Evolutionary conservation across 2,329 filamentous ascomycete genomes (phyloP).

Genomic region (Arthrinium puccinioides): DNA sequence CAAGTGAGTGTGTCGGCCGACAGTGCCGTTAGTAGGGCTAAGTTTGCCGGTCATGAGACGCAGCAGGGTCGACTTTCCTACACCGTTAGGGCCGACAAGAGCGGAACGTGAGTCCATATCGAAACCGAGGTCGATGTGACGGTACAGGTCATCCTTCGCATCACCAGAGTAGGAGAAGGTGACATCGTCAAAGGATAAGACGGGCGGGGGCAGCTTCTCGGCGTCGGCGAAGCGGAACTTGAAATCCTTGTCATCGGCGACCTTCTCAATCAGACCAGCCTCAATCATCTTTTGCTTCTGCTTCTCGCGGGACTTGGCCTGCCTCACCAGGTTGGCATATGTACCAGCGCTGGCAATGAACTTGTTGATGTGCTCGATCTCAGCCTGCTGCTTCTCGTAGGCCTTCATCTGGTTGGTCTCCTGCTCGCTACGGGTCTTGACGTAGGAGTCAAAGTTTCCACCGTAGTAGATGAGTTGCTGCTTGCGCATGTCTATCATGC

Average conservation of each 20-base stretch:
- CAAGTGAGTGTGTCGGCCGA: constrained; percentile 92
- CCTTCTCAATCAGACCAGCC: constrained; percentile 94
- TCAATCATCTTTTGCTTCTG: constrained; percentile 99
- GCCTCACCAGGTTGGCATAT: constrained; percentile 96
- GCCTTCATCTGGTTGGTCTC: constrained; percentile 99
- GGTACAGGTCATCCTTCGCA: constrained; percentile 84
- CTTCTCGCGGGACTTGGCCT: constrained; percentile 99
- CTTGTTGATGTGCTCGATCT: constrained; percentile 99
- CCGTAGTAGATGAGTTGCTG: constrained; percentile 93
- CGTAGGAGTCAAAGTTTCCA: constrained; percentile 98
- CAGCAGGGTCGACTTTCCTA: constrained; percentile 94
- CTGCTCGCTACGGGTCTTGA: constrained; percentile 89
- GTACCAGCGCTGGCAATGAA: constrained; percentile 99
- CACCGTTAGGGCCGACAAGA: constrained; percentile 96
- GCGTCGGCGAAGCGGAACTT: constrained; percentile 98
- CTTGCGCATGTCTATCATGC: constrained; percentile 96
- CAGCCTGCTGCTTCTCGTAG: constrained; percentile 97
- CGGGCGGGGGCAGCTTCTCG: constrained; percentile 96
- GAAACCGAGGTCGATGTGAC: constrained; percentile 94
- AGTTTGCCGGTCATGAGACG: constrained; percentile 96
- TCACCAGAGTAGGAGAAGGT: constrained; percentile 97
- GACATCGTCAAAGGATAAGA: constrained; percentile 92
- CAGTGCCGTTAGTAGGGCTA: constrained; percentile 71
- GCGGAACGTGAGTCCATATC: constrained; percentile 99
- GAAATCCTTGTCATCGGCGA: constrained; percentile 79